phyloP scores from a whole-genome alignment of 192 early-diverging fungal genomes.

The Linnemannia exigua region DNA sequence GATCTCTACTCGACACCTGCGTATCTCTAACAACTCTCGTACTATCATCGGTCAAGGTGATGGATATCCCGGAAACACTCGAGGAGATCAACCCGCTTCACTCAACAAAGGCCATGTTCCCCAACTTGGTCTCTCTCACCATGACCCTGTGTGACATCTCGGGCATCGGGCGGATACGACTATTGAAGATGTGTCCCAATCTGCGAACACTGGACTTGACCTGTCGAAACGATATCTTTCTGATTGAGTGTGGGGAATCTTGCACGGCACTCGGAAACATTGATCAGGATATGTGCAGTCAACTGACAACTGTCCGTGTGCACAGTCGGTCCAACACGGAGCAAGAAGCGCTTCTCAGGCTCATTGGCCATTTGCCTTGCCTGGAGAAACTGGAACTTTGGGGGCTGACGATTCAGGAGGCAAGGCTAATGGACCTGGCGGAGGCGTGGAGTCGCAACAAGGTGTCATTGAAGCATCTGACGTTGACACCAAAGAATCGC shows the following conservation, averaged over 20 bases:
- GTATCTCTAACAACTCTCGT: slow-evolving; percentile 12
- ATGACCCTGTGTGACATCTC: slow-evolving; percentile 34
- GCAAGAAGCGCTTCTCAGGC: slow-evolving; percentile 1
- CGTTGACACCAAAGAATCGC: slow-evolving; percentile 1
- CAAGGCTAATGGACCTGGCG: slow-evolving; percentile 1
- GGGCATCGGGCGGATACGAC: background rate
- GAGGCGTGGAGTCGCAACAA: slow-evolving; percentile 26
- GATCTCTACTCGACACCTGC: slow-evolving; percentile 7
- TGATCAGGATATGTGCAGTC: background rate
- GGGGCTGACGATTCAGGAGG: background rate
- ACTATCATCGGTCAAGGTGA: slow-evolving; percentile 18
- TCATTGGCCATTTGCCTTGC: background rate
- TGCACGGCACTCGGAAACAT: too few relatives aligned
- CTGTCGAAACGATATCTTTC: slow-evolving; percentile 18
- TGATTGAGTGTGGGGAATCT: background rate
- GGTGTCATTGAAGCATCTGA: slow-evolving; percentile 9
- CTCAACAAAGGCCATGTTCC: slow-evolving; percentile 19
- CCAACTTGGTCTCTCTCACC: slow-evolving; percentile 10
- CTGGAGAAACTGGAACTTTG: slow-evolving; percentile 19
- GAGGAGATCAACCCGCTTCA: slow-evolving; percentile 31
- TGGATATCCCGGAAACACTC: slow-evolving; percentile 22
- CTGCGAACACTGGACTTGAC: slow-evolving; percentile 8
- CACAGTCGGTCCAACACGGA: slow-evolving; percentile 12
- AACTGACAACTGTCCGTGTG: slow-evolving; percentile 8
- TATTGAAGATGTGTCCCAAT: slow-evolving; percentile 33